Evolutionary conservation across 148 eudicot genomes (phyloP).

Genomic region (Simmondsia chinensis): DNA sequence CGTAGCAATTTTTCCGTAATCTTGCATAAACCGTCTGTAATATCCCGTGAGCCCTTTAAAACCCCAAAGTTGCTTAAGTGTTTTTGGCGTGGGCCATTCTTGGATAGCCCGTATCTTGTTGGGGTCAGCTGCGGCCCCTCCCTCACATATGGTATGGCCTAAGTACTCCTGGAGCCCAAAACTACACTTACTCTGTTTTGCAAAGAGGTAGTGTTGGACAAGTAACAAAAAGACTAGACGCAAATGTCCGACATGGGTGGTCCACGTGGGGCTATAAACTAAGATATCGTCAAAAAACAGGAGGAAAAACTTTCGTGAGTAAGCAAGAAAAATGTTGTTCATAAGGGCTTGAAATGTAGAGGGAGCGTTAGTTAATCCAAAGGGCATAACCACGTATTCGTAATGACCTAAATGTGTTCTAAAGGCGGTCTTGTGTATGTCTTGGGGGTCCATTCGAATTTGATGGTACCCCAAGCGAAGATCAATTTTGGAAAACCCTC

Average conservation of each 20-base stretch:
- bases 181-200: neutral
- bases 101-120: neutral
- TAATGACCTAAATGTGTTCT: neutral
- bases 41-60: neutral
- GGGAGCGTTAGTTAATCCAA: no score
- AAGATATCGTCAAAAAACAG: neutral
- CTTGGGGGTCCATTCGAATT: neutral
- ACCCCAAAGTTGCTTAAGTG: neutral
- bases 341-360: neutral
- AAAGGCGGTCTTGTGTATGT: neutral
- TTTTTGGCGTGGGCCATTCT: neutral
- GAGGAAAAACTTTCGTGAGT: neutral
- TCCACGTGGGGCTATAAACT: neutral
- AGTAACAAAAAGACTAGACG: neutral
- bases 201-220: neutral
- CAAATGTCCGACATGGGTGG: neutral
- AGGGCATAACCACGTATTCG: no score
- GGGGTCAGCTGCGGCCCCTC: neutral
- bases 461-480: neutral
- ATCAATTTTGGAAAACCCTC: neutral
- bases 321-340: neutral
- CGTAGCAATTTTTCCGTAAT: neutral
- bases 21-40: neutral
- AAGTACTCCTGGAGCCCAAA: neutral
- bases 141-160: neutral